These are phyloP conservation scores for Penicillium sp. DNA, from an alignment of 2,329 filamentous ascomycete genomes.

Conservation along the genomic window DNA sequence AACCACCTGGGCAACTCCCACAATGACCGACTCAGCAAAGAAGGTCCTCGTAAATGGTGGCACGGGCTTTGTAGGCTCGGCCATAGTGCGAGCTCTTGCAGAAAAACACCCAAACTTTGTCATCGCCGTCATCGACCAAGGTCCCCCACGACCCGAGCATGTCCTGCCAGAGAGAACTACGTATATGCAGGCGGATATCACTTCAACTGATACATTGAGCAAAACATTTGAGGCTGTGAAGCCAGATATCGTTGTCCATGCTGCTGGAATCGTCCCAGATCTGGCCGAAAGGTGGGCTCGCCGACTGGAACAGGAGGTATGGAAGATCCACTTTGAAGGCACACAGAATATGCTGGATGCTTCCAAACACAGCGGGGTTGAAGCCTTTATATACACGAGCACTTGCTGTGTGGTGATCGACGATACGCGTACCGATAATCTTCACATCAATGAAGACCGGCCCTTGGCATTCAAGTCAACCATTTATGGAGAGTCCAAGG, in stretches of 20 bases:
- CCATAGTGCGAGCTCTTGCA: slow-evolving; percentile 36
- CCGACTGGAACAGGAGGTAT: slow-evolving; percentile 40
- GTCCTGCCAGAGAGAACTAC: slow-evolving; percentile 22
- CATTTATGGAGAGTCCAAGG: slow-evolving; percentile 47
- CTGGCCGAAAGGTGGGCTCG: slow-evolving; percentile 38
- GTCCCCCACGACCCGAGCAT: slow-evolving; percentile 30
- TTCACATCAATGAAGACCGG: slow-evolving; percentile 42
- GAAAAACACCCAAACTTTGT: slow-evolving; percentile 36
- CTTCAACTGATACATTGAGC: slow-evolving; percentile 25
- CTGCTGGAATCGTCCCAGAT: slow-evolving; percentile 48
- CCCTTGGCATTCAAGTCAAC: slow-evolving; percentile 37
- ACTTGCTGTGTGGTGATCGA: slow-evolving; percentile 55
- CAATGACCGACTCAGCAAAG: slow-evolving; percentile 17
- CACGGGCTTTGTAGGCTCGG: slow-evolving; percentile 41
- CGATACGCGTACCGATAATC: slow-evolving; percentile 40
- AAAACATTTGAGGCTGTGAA: slow-evolving; percentile 38
- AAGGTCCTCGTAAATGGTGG: slow-evolving; percentile 40
- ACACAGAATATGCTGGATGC: slow-evolving; percentile 53
- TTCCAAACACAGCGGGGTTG: slow-evolving; percentile 44
- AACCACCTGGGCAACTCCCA: not conserved
- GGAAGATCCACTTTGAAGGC: slow-evolving; percentile 54
- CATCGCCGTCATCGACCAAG: slow-evolving; percentile 39
- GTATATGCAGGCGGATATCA: slow-evolving; percentile 37
- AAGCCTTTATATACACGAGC: slow-evolving; percentile 56
- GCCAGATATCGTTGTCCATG: slow-evolving; percentile 54